Percentiles rank a stretch among this genome's conserved stretches.
Evolutionary conservation across 2,329 filamentous ascomycete species (phyloP).

Genomic region (Penicillium thymicola): DNA sequence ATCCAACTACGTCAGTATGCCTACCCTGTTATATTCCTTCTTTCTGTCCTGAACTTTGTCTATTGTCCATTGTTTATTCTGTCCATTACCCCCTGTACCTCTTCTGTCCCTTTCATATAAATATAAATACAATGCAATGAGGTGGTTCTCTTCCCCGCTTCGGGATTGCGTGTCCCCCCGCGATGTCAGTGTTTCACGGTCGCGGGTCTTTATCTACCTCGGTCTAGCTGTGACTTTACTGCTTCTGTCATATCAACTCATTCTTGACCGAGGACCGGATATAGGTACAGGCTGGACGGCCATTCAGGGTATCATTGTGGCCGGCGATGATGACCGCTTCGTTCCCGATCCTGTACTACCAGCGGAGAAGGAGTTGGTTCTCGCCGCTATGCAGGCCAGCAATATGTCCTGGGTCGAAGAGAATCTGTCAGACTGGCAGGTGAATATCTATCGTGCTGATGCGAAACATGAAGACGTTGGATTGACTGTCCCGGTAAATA

Average conservation of each 20-base stretch:
- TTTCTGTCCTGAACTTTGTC: background rate
- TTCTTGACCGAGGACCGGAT: conserved; percentile 13
- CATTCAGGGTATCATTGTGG: background rate
- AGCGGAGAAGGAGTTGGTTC: conserved; percentile 18
- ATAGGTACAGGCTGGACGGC: conserved; percentile 1
- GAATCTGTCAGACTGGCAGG: conserved; percentile 14
- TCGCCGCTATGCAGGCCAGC: conserved; percentile 20
- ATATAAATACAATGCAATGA: conserved; percentile 9
- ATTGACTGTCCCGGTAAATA: conserved; percentile 46
- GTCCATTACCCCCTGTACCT: background rate
- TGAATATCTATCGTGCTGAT: conserved; percentile 44
- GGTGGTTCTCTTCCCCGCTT: background rate
- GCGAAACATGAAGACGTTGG: conserved; percentile 28
- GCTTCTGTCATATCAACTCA: conserved; percentile 19
- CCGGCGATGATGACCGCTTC: background rate
- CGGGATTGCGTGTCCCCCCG: background rate
- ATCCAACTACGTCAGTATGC: conserved; percentile 1
- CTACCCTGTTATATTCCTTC: background rate
- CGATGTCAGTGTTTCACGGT: conserved; percentile 1
- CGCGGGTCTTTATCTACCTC: conserved; percentile 17
- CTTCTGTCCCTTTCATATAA: background rate
- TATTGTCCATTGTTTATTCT: background rate
- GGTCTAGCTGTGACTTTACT: conserved; percentile 14
- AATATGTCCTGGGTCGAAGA: conserved; percentile 25
- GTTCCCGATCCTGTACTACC: background rate